Base-by-base conservation (phyloP, 305 asterid species). In the Ajuga reptans region DNA sequence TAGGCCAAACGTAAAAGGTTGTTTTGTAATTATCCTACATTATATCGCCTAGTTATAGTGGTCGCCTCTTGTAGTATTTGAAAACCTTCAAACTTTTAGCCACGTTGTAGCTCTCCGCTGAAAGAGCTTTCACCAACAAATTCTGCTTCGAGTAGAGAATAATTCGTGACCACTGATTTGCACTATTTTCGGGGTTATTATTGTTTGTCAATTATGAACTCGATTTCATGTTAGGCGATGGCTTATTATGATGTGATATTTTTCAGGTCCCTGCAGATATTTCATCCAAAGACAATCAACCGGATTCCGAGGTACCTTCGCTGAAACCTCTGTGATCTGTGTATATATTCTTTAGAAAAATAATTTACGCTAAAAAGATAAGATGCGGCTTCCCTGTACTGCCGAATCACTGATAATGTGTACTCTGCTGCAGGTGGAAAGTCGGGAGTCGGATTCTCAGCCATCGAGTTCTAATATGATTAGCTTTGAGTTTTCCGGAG, bases 251-350 rank as follows among this genome's bases (percentile, higher is more conserved):
- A 31, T 72, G 21, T 74, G 43, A 51, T 72, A 46, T 63, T 56
- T 57, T 74, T 71, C 86, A 91, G 98, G 93, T 89, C 69, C 98
- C 98, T 43, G 73, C 92, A 31, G 93, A 87, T 77, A 89, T 91
- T 66, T 79, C 96, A 24, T 75, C 90, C 15, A 79, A 81, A 61
- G 87, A 82, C 71, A 84, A 79, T 75, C 85, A 79, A 59, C 75
- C 79, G 43, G 89, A 75, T 71, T 56, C 84, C 33, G 85, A 82
- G 96, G 97, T 89, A 84, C 63, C 52, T 42, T 66, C 16, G 43
- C 34, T 45, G 5, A 12, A 27, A 37, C 36, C 14, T 37, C 2
- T 59, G 36, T 12, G 3, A 67, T 6, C 16, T 36, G 14, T 37
- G 4, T 36, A 4, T 4, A 49, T 50, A 9, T 50, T 49, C 2